Base-by-base conservation (phyloP, 2,329 filamentous ascomycete species). In the Domatiomyces catenatus region DNA sequence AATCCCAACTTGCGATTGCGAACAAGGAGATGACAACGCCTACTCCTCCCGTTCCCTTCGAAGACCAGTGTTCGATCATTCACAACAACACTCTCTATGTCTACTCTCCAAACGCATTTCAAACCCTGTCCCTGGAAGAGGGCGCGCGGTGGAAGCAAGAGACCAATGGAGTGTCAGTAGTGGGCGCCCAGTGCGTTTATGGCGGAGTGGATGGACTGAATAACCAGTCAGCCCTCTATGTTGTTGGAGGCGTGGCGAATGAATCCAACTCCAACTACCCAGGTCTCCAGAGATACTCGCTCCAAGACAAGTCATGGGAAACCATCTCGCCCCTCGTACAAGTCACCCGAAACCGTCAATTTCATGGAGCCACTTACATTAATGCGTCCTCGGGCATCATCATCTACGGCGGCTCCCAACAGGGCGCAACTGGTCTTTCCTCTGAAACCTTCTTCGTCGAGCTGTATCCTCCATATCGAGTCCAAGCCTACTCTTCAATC, bases 61-160 rank as follows among this genome's bases (percentile, higher is more conserved):
- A 80, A 65, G 80, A 82, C 67, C 81, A 86, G 61, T 96, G 90
- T 69, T 87, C 88, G 52, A 79, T 84, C 62, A 76, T 95, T 54
- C 74, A 86, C 70, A 74, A 88, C 63, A 81, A 88, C 65, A 87
- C 81, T 10, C 78, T 96, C 49, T 96, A 93, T 70, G 81, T 84
- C 45, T 94, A 86, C 66, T 86, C 86, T 5, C 69, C 79, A 7
- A 69, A 77, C 46, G 84, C 80, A 24, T 89, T 96, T 60, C 78
- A 88, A 64, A 83, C 84, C 7, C 68, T 96, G 56, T 67, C 74
- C 10, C 69, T 96, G 56, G 68, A 76, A 55, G 67, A 80, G 57
- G 84, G 84, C 48, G 84, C 80, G 47, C 68, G 78, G 68, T 95
- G 90, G 90, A 70, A 75, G 56, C 64, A 73, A 57, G 66, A 92